phyloP scores from a whole-genome alignment of 2,329 filamentous ascomycete species.

The Rugonectria rugulosa region DNA sequence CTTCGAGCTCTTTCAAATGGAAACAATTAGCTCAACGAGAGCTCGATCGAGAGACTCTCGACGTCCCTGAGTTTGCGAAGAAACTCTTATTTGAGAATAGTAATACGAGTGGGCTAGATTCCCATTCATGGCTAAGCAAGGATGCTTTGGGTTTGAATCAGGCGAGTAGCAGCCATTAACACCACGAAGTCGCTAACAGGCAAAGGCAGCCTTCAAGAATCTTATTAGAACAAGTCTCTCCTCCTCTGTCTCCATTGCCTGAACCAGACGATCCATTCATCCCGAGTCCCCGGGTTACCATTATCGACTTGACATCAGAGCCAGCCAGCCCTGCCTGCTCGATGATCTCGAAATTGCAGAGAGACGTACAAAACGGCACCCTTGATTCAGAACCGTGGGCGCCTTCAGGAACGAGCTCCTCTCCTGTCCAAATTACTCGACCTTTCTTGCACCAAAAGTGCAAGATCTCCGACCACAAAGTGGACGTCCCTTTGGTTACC shows the following conservation, averaged over 20 bases:
- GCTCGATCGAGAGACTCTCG: slow-evolving; percentile 34
- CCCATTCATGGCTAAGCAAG: neutral
- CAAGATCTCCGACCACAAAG: slow-evolving; percentile 16
- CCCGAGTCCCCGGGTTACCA: slow-evolving; percentile 24
- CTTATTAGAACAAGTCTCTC: slow-evolving; percentile 32
- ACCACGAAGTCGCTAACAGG: neutral
- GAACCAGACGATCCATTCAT: slow-evolving; percentile 27
- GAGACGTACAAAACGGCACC: slow-evolving; percentile 8
- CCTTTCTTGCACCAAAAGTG: neutral
- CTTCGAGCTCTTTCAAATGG: slow-evolving; percentile 29
- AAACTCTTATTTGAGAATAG: neutral
- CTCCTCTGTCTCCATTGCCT: slow-evolving; percentile 40
- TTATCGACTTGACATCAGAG: slow-evolving; percentile 43
- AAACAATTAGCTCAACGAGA: slow-evolving; percentile 37
- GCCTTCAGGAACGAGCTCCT: slow-evolving; percentile 20
- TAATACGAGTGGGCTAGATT: too few species aligned
- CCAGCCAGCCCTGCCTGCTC: slow-evolving; percentile 36
- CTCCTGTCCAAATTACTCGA: slow-evolving; percentile 16
- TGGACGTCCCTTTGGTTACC: slow-evolving; percentile 36
- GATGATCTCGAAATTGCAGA: slow-evolving; percentile 13
- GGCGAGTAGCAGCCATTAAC: slow-evolving; percentile 1
- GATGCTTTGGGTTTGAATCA: slow-evolving; percentile 14
- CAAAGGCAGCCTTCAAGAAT: neutral
- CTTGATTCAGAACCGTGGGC: slow-evolving; percentile 30
- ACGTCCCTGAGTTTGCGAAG: neutral